Evolutionary conservation across 805 yeast species (phyloP), one percentile per base, ranked within the genome.

Genomic region (Starmera caribaea): DNA sequence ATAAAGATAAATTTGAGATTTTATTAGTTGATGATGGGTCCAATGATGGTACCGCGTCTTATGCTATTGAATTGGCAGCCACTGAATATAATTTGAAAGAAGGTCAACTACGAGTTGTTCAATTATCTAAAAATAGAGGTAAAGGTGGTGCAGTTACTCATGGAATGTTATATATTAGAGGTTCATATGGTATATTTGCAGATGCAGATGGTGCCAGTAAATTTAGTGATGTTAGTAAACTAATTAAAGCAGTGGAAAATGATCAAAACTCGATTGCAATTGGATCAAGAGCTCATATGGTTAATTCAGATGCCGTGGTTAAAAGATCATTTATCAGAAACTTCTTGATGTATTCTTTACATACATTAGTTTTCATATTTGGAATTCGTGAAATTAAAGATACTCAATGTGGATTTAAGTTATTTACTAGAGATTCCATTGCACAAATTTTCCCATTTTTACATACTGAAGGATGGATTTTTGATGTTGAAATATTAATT

Each of bases 381-480:
- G 98, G 98, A 13, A 84, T 92, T 36, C 71, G 95, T 48, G 71
- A 77, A 6, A 78, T 92, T 44, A 76, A 81, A 44, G 98, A 92
- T 60, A 92, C 98, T 10, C 98, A 92, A 65, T 92, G 98, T 65
- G 98, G 98, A 3, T 92, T 92, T 66, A 92, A 92, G 61, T 64
- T 92, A 59, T 92, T 90, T 61, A 85, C 90, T 49, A 73, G 78
- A 44, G 63, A 69, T 8, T 81, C 96, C 0, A 73, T 80, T 17
- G 54, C 51, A 14, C 52, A 53, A 39, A 84, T 92, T 34, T 87
- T 88, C 59, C 96, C 97, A 2, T 79, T 73, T 48, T 74, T 92
- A 83, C 97, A 90, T 59, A 90, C 95, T 10, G 98, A 92, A 61
- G 80, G 97, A 38, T 92, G 98, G 98, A 92, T 92, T 30, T 92